These are phyloP conservation scores for Thelonectria blattea DNA, from an alignment of 2,329 filamentous ascomycete species.

Conservation along the genomic window DNA sequence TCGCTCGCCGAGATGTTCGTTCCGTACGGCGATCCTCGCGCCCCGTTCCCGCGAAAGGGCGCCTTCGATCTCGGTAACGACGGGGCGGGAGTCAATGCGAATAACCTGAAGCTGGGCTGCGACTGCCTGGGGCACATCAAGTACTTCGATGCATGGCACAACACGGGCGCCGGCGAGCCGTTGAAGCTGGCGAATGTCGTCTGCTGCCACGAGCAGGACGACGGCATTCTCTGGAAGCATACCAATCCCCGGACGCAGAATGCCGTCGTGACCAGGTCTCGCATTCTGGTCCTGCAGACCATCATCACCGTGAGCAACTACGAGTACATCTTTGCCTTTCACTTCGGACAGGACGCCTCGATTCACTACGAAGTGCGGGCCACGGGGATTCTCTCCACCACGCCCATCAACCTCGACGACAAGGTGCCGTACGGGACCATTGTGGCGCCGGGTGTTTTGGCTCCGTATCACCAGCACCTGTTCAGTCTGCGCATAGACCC, in stretches of 20 bases:
- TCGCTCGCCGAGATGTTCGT: conserved; percentile 72
- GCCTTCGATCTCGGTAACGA: conserved; percentile 75
- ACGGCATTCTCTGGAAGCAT: conserved; percentile 68
- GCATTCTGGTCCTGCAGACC: conserved; percentile 64
- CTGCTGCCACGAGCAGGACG: conserved; percentile 46
- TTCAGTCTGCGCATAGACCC: conserved; percentile 72
- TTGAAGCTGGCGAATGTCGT: conserved; percentile 44
- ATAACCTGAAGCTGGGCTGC: conserved; percentile 70
- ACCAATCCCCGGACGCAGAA: conserved; percentile 63
- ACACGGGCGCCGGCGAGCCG: conserved; percentile 40
- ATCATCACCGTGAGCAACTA: conserved; percentile 70
- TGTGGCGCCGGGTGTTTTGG: conserved; percentile 65
- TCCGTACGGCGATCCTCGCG: conserved; percentile 59
- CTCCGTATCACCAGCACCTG: conserved; percentile 72
- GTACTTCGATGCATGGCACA: conserved; percentile 45
- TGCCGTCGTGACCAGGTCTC: conserved; percentile 60
- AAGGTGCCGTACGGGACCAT: conserved; percentile 62
- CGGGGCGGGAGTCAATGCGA: conserved; percentile 68
- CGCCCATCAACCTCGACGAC: conserved; percentile 60
- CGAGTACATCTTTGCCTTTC: conserved; percentile 56
- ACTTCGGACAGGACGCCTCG: conserved; percentile 59
- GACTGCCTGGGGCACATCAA: conserved; percentile 61
- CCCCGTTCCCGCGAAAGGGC: conserved; percentile 67
- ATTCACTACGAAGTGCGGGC: conserved; percentile 45
- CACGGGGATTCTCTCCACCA: conserved; percentile 52